Evolutionary conservation across 2,329 filamentous ascomycete species (phyloP), one percentile per base, ranked within the genome.

Genomic region (Lasiodiplodia sp.): DNA sequence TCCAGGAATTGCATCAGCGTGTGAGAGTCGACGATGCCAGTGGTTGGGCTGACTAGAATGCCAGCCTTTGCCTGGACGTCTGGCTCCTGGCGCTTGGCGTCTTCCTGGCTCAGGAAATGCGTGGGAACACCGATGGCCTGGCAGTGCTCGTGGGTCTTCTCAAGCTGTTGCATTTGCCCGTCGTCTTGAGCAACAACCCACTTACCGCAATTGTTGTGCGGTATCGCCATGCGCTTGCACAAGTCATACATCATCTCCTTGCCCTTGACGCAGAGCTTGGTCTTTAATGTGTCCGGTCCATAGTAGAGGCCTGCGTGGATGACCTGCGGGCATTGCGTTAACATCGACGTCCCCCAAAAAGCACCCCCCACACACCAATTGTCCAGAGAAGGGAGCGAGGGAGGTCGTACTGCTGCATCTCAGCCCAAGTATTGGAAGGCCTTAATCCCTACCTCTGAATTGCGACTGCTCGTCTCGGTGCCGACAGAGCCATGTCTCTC

Each of bases 281-380:
- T 93, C 82, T 99, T 99, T 66, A 97, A 87, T 1, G 90, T 91
- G 51, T 82, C 80, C 6, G 85, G 78, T 18, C 92, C 92, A 80
- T 97, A 97, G 86, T 97, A 98, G 71, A 98, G 87, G 16, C 96
- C 96, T 1, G 93, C 96, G 79, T 99, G 96, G 74, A 99, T 96
- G 67, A 98, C 95, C 87, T 89, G 69, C 34, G 53, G 58, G 51
- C 37, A 51, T 37, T 14, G 7, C 8, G 47, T 67, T 37, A 62
- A 51, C 51, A 49, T 51, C 12, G 23, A 21, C 25, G 44, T 37
- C 60, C 25, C 44, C 31, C 28, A 40, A 25, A 8, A 18, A 55
- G 40, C 4, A 58, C 5, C 23, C 44, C 7, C 44, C 49, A 55
- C 53, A 23, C 44, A 34, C 49, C 60, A 37, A 53, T 6, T 49